Base-by-base conservation (phyloP, 179 eudicot species). In the Amaranthus tricolor region DNA sequence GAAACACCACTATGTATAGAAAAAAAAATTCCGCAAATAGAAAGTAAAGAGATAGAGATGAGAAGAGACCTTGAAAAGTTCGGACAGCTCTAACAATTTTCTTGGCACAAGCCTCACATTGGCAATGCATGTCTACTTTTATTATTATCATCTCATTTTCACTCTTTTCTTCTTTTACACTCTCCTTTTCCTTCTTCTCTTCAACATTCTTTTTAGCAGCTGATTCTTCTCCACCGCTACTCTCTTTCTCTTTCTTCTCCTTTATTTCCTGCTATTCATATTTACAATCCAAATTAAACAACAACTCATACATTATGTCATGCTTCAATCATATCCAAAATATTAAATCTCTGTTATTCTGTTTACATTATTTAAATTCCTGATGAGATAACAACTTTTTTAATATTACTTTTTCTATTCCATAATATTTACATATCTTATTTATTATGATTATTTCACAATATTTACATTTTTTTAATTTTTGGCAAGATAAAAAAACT, bases 91-190 rank as follows among this genome's bases (percentile, higher is more conserved):
- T 77, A 7, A 78, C 81, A 63, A 88, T 86, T 77, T 88, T 88
- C 70, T 86, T 84, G 62, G 92, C 90, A 69, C 94, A 88, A 74
- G 88, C 92, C 56, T 82, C 83, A 19, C 94, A 89, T 74, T 89
- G 94, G 40, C 94, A 89, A 79, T 88, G 94, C 94, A 89, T 89
- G 55, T 89, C 89, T 31, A 89, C 94, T 80, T 85, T 88, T 64
- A 86, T 83, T 53, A 88, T 86, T 45, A 83, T 83, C 54, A 77
- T 82, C n/a, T 81, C 71, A 52, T 21, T 69, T 7, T 44, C 66
- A 73, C 45, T 79, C 60, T 20, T 76, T 71, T 50, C 71, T 48
- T 49, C 75, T 61, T 45, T 77, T 68, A 61, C 58, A 74, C 72
- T 65, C 50, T n/a, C 62, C 52, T 62, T 77, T 47, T 58, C 75